A percentile compares a stretch with the other conserved stretches of the same genome.
Conservation (phyloP, 2,329 filamentous ascomycete species). For the Cercospora sp. region DNA sequence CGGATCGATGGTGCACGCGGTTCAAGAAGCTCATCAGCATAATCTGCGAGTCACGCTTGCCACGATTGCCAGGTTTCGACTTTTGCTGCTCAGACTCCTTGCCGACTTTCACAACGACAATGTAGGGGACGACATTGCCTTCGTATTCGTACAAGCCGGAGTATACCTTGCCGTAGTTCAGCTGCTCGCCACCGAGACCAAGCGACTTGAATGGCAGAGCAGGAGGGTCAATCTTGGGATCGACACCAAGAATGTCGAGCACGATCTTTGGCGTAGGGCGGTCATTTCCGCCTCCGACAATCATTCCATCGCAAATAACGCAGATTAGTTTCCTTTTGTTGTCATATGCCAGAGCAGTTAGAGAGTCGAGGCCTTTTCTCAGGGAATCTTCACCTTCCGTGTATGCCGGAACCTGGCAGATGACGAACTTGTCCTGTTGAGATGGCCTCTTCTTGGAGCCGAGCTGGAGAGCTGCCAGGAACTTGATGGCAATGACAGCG, state of each 20-base stretch:
- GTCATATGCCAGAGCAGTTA: constrained; percentile 93
- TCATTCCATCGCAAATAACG: constrained; percentile 95
- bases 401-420: constrained; percentile 96
- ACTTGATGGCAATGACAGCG: constrained; percentile 79
- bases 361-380: constrained; percentile 86
- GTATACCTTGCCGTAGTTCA: constrained; percentile 98
- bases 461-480: constrained; percentile 88
- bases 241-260: constrained; percentile 92
- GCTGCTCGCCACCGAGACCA: constrained; percentile 82
- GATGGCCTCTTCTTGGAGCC: constrained; percentile 86
- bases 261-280: constrained; percentile 97
- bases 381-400: constrained; percentile 97
- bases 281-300: constrained; percentile 94
- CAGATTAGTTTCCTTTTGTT: constrained; percentile 97
- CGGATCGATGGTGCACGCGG: constrained; percentile 87
- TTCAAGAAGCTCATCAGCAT: constrained; percentile 97
- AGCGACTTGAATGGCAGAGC: constrained; percentile 93
- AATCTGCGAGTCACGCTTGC: constrained; percentile 97
- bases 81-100: constrained; percentile 92
- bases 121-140: constrained; percentile 93
- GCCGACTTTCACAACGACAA: constrained; percentile 95
- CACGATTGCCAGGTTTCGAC: constrained; percentile 93
- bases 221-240: constrained; percentile 93
- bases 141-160: constrained; percentile 97
- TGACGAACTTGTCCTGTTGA: constrained; percentile 97